Conservation (phyloP, 2,329 filamentous ascomycete species). For the Biscogniauxia marginata region DNA sequence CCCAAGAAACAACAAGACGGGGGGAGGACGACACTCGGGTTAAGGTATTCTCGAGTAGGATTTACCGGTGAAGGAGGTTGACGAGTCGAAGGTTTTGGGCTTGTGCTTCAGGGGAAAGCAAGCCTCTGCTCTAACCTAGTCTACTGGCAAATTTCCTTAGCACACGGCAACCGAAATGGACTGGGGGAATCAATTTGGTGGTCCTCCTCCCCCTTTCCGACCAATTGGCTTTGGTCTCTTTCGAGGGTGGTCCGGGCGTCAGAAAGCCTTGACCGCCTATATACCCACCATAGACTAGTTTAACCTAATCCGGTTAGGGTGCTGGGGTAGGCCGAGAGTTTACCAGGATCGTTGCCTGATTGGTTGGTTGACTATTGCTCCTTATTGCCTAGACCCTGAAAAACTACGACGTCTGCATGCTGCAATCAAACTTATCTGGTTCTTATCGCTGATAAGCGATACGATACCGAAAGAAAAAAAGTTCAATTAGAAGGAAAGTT, state of each 20-base stretch:
- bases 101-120: conserved; percentile 37
- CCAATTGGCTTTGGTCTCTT: conserved; percentile 13
- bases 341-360: not conserved
- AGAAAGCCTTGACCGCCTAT: not conserved
- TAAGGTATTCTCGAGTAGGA: conserved; percentile 4
- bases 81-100: conserved; percentile 25
- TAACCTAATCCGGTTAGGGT: not conserved
- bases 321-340: not conserved
- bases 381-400: not conserved
- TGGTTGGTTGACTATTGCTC: not conserved
- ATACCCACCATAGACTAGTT: not conserved
- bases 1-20: conserved; percentile 16
- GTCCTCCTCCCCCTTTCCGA: conserved; percentile 1
- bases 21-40: not conserved
- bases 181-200: conserved; percentile 22
- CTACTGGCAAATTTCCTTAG: conserved; percentile 39
- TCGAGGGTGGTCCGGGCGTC: conserved; percentile 7
- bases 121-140: not conserved
- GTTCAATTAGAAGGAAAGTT: conserved; percentile 8
- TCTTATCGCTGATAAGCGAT: conserved; percentile 31
- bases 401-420: not conserved
- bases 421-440: conserved; percentile 7
- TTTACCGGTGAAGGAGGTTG: conserved; percentile 26
- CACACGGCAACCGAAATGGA: conserved; percentile 25
- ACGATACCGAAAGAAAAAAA: conserved; percentile 27